A percentile compares a stretch with the other conserved stretches of the same genome.
Evolutionary conservation across 495 filamentous ascomycete genomes (phyloP).

Genomic region (Podospora tetraspora): DNA sequence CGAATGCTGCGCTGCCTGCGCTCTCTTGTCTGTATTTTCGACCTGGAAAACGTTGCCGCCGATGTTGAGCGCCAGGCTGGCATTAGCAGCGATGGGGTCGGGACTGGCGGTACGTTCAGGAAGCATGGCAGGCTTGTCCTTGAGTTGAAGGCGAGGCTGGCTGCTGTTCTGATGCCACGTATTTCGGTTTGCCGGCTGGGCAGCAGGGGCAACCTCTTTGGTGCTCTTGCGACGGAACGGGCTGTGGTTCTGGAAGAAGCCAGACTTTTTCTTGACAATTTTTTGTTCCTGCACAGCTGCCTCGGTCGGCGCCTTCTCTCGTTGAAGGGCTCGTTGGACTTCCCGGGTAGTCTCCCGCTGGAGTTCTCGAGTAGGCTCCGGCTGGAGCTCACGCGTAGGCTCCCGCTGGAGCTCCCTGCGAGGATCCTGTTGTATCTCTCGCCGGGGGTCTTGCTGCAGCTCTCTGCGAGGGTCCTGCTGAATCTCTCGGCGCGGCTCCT

Average conservation of each 20-base stretch:
- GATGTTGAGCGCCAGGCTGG: conserved; percentile 92
- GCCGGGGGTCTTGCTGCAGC: conserved; percentile 32
- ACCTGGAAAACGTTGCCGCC: conserved; percentile 97
- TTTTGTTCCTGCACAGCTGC: conserved; percentile 55
- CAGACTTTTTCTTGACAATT: conserved; percentile 73
- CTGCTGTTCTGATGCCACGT: conserved; percentile 50
- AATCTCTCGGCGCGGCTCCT: conserved; percentile 31
- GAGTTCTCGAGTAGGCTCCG: neutral
- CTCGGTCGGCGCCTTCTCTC: neutral
- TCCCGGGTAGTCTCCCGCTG: neutral
- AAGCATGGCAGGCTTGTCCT: conserved; percentile 30
- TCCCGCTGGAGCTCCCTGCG: neutral
- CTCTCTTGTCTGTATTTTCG: conserved; percentile 60
- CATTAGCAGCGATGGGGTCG: conserved; percentile 87
- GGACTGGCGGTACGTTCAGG: conserved; percentile 52
- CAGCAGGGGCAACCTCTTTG: conserved; percentile 54
- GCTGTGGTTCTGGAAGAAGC: conserved; percentile 90
- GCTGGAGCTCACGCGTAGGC: neutral
- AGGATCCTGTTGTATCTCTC: neutral
- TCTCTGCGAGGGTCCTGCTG: neutral
- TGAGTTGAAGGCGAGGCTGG: conserved; percentile 28
- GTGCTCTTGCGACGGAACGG: conserved; percentile 89
- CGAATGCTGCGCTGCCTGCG: conserved; percentile 28
- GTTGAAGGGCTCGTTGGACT: neutral
- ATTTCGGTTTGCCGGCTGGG: conserved; percentile 44